A percentile compares a stretch with the other conserved stretches of the same genome.
Conservation (phyloP, 805 yeast genomes). For the Metschnikowia colocasiae region DNA sequence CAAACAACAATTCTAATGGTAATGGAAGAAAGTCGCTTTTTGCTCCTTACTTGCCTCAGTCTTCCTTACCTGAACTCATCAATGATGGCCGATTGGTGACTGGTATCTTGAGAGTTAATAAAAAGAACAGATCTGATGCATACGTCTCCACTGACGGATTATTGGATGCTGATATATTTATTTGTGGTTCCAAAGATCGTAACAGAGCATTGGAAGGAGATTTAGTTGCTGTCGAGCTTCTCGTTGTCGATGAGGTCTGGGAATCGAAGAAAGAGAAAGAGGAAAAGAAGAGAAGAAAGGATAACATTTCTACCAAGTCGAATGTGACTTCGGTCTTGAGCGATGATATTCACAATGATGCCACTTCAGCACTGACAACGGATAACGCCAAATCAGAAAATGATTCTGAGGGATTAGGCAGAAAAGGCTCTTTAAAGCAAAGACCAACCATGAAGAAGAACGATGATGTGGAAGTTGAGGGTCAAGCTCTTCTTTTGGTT, state of each 20-base stretch:
- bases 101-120: constrained; percentile 90
- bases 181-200: constrained; percentile 97
- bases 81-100: constrained; percentile 89
- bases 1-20: constrained; percentile 29
- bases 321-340: constrained; percentile 38
- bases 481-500: constrained; percentile 83
- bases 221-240: constrained; percentile 88
- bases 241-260: constrained; percentile 98
- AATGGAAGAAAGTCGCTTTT: constrained; percentile 73
- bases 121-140: constrained; percentile 95
- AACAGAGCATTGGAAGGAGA: constrained; percentile 97
- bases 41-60: constrained; percentile 95
- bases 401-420: constrained; percentile 37
- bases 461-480: constrained; percentile 98
- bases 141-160: constrained; percentile 97
- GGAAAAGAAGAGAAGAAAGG: constrained; percentile 91
- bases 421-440: constrained; percentile 89
- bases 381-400: constrained; percentile 33
- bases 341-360: constrained; percentile 79
- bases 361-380: constrained; percentile 52
- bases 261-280: constrained; percentile 93
- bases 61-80: constrained; percentile 82
- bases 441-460: constrained; percentile 96
- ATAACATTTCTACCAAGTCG: constrained; percentile 41
- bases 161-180: constrained; percentile 93